Conservation (phyloP, 1,284 basidiomycete species). For the Cryptococcus sp. region DNA sequence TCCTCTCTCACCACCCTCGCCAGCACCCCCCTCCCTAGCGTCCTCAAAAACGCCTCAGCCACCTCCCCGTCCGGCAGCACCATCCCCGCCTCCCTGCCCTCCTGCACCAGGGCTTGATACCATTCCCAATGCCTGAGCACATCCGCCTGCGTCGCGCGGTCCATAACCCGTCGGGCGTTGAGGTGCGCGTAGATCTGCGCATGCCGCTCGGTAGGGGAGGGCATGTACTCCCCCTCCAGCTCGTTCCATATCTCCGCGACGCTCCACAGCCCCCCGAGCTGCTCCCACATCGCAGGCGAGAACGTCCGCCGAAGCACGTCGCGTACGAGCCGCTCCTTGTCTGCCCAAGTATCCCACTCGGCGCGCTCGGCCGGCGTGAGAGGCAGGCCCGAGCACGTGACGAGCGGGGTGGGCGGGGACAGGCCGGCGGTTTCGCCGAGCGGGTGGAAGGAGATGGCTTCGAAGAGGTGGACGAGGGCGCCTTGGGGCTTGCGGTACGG, state of each 20-base stretch:
- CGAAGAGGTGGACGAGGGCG: not conserved
- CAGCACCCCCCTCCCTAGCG: not conserved
- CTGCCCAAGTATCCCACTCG: not conserved
- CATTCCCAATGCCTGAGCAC: not conserved
- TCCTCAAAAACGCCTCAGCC: not conserved
- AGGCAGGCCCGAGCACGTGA: not conserved
- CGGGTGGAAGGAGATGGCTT: not conserved
- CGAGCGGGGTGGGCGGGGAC: not conserved
- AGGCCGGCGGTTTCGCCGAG: not conserved
- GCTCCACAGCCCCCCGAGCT: not conserved
- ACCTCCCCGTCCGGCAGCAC: not conserved
- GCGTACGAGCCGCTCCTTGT: not conserved
- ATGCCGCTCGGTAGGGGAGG: conserved; percentile 1
- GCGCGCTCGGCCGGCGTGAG: not conserved
- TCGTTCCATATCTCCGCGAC: not conserved
- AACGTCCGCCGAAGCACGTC: not conserved
- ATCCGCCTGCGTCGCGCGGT: not conserved
- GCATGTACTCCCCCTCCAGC: not conserved
- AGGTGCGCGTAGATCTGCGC: not conserved
- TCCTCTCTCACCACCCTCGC: not conserved
- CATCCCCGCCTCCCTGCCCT: not conserved
- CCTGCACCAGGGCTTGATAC: not conserved
- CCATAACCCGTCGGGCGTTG: not conserved
- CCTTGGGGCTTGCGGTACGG: not conserved
- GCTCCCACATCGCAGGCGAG: not conserved